A percentile compares a stretch with the other conserved stretches of the same genome.
Evolutionary conservation across 805 yeast species (phyloP).

Genomic region (Torulaspora quercuum): DNA sequence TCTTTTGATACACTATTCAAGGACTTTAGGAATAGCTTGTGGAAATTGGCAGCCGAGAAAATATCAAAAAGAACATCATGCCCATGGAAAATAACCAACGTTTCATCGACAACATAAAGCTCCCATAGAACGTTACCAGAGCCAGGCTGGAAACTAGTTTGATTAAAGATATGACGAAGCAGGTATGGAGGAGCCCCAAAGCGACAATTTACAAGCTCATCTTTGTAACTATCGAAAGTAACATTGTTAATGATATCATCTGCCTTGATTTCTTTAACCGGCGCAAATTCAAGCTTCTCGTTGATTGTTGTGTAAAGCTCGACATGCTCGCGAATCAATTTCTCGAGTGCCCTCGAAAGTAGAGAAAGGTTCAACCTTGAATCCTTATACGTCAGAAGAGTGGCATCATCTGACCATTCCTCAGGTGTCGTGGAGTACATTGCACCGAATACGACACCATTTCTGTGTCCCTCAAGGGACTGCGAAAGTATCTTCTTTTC

Average conservation of each 20-base stretch:
- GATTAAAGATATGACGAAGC: slow-evolving; percentile 30
- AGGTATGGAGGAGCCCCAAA: slow-evolving; percentile 31
- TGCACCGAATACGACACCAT: slow-evolving; percentile 31
- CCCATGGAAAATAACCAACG: slow-evolving; percentile 31
- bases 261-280: slow-evolving; percentile 19
- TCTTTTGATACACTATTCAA: slow-evolving; percentile 15
- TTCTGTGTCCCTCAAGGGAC: slow-evolving; percentile 24
- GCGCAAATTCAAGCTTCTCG: slow-evolving; percentile 24
- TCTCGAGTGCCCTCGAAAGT: slow-evolving; percentile 23
- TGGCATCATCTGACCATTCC: slow-evolving; percentile 28
- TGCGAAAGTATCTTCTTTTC: slow-evolving; percentile 29
- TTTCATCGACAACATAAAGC: slow-evolving; percentile 28
- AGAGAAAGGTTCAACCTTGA: slow-evolving; percentile 19
- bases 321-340: slow-evolving; percentile 23
- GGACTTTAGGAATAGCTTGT: slow-evolving; percentile 23
- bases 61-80: slow-evolving; percentile 33
- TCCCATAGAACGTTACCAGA: slow-evolving; percentile 29
- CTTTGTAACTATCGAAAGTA: slow-evolving; percentile 26
- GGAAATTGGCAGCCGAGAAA: slow-evolving; percentile 33
- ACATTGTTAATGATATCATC: slow-evolving; percentile 28
- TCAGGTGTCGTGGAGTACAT: slow-evolving; percentile 19
- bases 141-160: slow-evolving; percentile 23
- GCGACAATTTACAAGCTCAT: slow-evolving; percentile 29
- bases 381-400: slow-evolving; percentile 22
- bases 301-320: slow-evolving; percentile 28